Percentiles rank a stretch among this genome's conserved stretches.
These are phyloP conservation scores for Hygrophorus pudorinus DNA, from an alignment of 768 basidiomycete species.

Conservation along the genomic window DNA sequence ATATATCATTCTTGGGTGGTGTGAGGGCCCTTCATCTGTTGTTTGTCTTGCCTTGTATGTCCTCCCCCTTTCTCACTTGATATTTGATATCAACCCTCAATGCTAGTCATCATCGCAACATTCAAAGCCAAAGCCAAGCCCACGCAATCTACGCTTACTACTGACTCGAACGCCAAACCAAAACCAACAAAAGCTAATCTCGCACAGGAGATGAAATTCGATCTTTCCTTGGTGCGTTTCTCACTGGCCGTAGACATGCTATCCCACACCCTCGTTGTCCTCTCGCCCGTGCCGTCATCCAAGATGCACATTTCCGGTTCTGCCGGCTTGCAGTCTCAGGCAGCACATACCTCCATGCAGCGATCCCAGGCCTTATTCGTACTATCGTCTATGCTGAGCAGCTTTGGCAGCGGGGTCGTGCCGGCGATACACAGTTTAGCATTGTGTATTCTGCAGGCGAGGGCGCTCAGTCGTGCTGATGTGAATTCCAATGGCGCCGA, in stretches of 20 bases:
- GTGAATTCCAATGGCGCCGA: slow-evolving; percentile 12
- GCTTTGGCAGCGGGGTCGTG: slow-evolving; percentile 54
- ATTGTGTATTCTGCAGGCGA: slow-evolving; percentile 46
- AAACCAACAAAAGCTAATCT: slow-evolving; percentile 45
- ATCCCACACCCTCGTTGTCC: slow-evolving; percentile 48
- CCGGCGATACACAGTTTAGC: slow-evolving; percentile 71
- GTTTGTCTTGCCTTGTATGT: slow-evolving; percentile 31
- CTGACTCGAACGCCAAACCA: slow-evolving; percentile 18
- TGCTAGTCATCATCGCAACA: slow-evolving; percentile 44
- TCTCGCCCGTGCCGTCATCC: slow-evolving; percentile 35
- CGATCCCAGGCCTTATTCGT: slow-evolving; percentile 44
- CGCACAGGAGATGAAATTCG: slow-evolving; percentile 58
- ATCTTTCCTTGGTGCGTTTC: slow-evolving; percentile 47
- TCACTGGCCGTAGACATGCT: slow-evolving; percentile 60
- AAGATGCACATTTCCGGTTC: slow-evolving; percentile 5
- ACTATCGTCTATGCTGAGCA: slow-evolving; percentile 44
- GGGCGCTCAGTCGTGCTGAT: slow-evolving; percentile 23
- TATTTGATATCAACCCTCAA: not conserved
- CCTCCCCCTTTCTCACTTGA: slow-evolving; percentile 1
- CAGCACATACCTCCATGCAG: not conserved
- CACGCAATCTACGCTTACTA: slow-evolving; percentile 3
- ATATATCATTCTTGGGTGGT: slow-evolving; percentile 59
- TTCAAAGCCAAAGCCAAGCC: slow-evolving; percentile 39
- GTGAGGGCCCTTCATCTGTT: slow-evolving; percentile 53
- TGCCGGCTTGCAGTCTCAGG: too few relatives aligned